Base-by-base conservation (phyloP, 1,284 basidiomycete species). In the Trichosporon sp. region DNA sequence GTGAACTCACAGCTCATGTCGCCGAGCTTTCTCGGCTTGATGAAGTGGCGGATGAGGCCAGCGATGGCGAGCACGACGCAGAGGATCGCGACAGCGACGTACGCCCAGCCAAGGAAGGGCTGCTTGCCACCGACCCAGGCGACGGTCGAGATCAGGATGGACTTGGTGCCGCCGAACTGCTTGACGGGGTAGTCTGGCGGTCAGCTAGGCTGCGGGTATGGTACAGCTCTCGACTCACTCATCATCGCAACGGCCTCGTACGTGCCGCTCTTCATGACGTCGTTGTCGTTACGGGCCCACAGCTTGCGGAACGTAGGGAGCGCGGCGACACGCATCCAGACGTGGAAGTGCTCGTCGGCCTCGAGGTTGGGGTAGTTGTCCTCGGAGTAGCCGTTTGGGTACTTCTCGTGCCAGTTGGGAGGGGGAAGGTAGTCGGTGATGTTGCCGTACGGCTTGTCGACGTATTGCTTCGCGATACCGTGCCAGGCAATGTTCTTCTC, bases 321-420 rank as follows among this genome's bases (percentile, higher is more conserved):
- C 26, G 96, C 96, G 0, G 97, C 94, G 1, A 94, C 96, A 73
- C 96, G 90, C 97, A 99, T 99, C 97, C 97, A 99, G 77, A 98
- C 96, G 85, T 98, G 95, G 87, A 99, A 98, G 80, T 95, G 96
- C 84, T 99, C 93, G 81, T 99, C 90, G 1, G 83, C 79, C 68
- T 86, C 86, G 40, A 98, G 87, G 79, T 98, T 86, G 11, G 94
- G 96, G 43, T 92, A 89, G 70, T 87, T 89, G 8, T 85, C 84
- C 4, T 85, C 83, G 2, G 89, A 90, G 86, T 98, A 98, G 68
- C 88, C 88, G 74, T 92, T 82, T 0, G 92, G 92, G 85, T 87
- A 98, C 68, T 87, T 87, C 38, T 83, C 79, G 0, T 74, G 80
- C 95, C 97, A 99, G 84, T 96, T 98, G 2, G 97, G 97, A 16